Evolutionary conservation across 148 eudicot species (phyloP), one percentile per base, ranked within the genome.

Genomic region (Arctostaphylos glauca): DNA sequence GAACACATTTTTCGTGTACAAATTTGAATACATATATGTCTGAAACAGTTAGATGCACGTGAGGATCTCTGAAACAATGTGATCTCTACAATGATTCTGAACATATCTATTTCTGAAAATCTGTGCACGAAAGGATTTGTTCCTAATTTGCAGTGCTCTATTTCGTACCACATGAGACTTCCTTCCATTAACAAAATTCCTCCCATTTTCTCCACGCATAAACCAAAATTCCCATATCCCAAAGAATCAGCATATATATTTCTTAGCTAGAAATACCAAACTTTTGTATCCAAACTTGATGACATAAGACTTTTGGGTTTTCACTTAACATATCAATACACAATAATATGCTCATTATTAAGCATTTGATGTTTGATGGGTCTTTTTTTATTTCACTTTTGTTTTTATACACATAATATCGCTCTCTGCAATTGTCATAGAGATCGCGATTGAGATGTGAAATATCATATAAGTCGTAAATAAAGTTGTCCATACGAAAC

Each of bases 261-360:
- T 19, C 76, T 70, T 43, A 38, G 74, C 74, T 70, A 47, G 74
- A 38, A 38, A 0, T 38, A 70, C 48, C 74, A 13, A 43, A 41
- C 74, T 72, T 46, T 72, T 23, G n/a, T 18, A 72, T 18, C 76
- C 76, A 18, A 72, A 46, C 76, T 44, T 72, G 21, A 72, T 13
- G 8, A 71, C 2, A 16, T 44, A 13, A 72, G 38, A 31, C 38
- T 5, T 19, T 72, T 46, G 47, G 71, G 43, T 44, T 73, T 46
- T 52, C 23, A 44, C 76, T 46, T 46, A 7, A 43, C 6, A 18
- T 13, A 73, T 73, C 76, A 46, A 2, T 46, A 52, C 46, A 31
- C 76, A 46, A 46, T 73, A 47, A 8, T 73, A 52, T 6, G 76
- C 23, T 47, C 9, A 73, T 47, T 16, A 12, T 16, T 5, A 13